Base-by-base conservation (phyloP, 208 protist species). In the Trypanosoma rangeli region DNA sequence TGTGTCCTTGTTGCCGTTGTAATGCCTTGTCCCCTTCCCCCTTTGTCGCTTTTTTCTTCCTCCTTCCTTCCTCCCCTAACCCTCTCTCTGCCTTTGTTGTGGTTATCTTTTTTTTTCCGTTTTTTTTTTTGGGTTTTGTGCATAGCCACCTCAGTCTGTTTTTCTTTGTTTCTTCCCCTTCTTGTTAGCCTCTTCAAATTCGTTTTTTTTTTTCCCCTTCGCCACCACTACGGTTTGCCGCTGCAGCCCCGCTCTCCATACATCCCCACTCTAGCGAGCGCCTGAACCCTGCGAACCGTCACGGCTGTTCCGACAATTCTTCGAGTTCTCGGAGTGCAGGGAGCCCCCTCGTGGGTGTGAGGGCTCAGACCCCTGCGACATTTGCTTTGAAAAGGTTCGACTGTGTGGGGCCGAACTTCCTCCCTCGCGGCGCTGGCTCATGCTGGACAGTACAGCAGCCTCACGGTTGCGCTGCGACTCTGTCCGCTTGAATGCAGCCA, bases 401-500 rank as follows among this genome's bases (percentile, higher is more conserved):
- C 39, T 15, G 29, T 44, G 7, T 37, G 33, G 33, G 33, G 33
- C 33, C 2, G 33, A 9, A 9, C 7, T 7, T 37, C 33, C 33
- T 7, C 7, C 33, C 24, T 56, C 16, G 50, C 50, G 50, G 50
- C 50, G 50, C 24, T 56, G 5, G n/a, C 26, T 18, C 50, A 56
- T 3, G 50, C 26, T n/a, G 1, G 5, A 3, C 50, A 12, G 9
- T 29, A 26, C 16, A 18, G 69, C 73, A 22, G 77, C 82, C 35
- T 83, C 81, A 50, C 80, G 79, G 55, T 53, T 75, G 44, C 63
- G 65, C 75, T 91, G 83, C 53, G 74, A 72, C 16, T 76, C 78
- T 33, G 85, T 86, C 39, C 73, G 70, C 78, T 86, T 88, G 39
- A 65, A 60, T 35, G 78, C 82, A 7, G 80, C 80, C 29, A 91